Evolutionary conservation across 352 stramenopile species (phyloP).

Genomic region (Globisporangium echinulatum): DNA sequence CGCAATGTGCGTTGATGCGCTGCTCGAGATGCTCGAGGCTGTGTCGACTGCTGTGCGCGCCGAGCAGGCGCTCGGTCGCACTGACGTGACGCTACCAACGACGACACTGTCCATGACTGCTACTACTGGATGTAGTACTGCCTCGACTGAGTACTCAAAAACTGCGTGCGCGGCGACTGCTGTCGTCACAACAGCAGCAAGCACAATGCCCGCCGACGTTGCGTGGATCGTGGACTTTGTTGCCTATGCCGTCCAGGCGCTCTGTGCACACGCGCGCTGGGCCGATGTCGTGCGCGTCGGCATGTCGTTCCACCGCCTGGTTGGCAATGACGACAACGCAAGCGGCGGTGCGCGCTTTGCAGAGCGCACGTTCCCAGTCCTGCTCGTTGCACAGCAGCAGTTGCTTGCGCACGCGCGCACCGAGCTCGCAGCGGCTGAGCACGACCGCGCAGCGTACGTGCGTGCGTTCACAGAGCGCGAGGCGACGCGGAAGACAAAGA

Average conservation of each 20-base stretch:
- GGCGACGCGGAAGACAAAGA: slow-evolving; percentile 74
- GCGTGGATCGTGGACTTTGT: slow-evolving; percentile 47
- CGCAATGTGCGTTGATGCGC: slow-evolving; percentile 24
- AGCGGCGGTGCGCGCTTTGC: slow-evolving; percentile 41
- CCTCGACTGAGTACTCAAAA: background rate
- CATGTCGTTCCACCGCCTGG: slow-evolving; percentile 41
- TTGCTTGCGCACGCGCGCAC: slow-evolving; percentile 31
- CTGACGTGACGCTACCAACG: background rate
- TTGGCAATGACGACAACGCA: slow-evolving; percentile 12
- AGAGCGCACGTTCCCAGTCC: slow-evolving; percentile 41
- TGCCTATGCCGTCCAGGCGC: slow-evolving; percentile 25
- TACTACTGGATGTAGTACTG: background rate
- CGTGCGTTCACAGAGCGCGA: slow-evolving; percentile 49
- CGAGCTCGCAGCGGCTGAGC: slow-evolving; percentile 22
- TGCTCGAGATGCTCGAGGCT: slow-evolving; percentile 59
- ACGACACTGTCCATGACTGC: background rate
- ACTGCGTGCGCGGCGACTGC: slow-evolving; percentile 28
- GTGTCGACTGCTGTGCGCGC: slow-evolving; percentile 17
- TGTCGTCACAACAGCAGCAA: slow-evolving; percentile 26
- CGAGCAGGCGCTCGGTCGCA: background rate
- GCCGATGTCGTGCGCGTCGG: slow-evolving; percentile 49
- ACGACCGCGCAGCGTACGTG: slow-evolving; percentile 28
- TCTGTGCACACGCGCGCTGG: slow-evolving; percentile 34
- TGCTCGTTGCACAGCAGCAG: slow-evolving; percentile 63
- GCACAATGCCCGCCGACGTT: slow-evolving; percentile 28